These are phyloP conservation scores for Globisporangium megalacanthum DNA, from an alignment of 352 stramenopile species.

Conservation along the genomic window DNA sequence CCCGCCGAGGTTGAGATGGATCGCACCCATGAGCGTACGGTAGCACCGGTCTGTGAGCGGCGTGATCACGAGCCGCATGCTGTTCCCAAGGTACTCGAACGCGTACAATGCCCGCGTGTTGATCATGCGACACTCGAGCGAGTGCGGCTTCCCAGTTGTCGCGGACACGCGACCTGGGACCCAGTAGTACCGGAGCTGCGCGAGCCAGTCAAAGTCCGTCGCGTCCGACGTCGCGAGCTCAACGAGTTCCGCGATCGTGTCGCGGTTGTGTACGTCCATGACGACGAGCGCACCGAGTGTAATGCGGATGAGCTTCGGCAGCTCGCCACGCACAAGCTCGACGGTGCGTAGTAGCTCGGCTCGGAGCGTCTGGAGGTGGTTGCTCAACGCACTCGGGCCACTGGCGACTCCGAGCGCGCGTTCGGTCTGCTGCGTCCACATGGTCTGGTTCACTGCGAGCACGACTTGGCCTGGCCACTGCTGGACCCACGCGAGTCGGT, in stretches of 20 bases:
- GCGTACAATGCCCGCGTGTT: slow-evolving; percentile 90
- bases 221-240: slow-evolving; percentile 70
- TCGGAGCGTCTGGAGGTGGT: slow-evolving; percentile 62
- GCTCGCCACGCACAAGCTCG: slow-evolving; percentile 88
- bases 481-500: slow-evolving; percentile 88
- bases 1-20: slow-evolving; percentile 89
- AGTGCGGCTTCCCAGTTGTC: slow-evolving; percentile 82
- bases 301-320: slow-evolving; percentile 90
- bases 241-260: slow-evolving; percentile 90
- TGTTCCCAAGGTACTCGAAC: slow-evolving; percentile 93
- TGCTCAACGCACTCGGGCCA: slow-evolving; percentile 37
- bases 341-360: slow-evolving; percentile 87
- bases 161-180: slow-evolving; percentile 73
- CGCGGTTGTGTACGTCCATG: slow-evolving; percentile 94
- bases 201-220: slow-evolving; percentile 92
- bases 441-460: slow-evolving; percentile 89
- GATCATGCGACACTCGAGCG: slow-evolving; percentile 89
- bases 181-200: slow-evolving; percentile 93
- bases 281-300: slow-evolving; percentile 91
- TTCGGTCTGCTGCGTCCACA: slow-evolving; percentile 89
- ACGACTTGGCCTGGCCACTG: slow-evolving; percentile 92
- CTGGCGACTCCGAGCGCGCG: slow-evolving; percentile 33
- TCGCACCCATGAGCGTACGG: slow-evolving; percentile 87
- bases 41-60: slow-evolving; percentile 91
- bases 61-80: slow-evolving; percentile 90